These are phyloP conservation scores for Alternaria solani DNA, from an alignment of 2,329 filamentous ascomycete species.

Conservation along the genomic window DNA sequence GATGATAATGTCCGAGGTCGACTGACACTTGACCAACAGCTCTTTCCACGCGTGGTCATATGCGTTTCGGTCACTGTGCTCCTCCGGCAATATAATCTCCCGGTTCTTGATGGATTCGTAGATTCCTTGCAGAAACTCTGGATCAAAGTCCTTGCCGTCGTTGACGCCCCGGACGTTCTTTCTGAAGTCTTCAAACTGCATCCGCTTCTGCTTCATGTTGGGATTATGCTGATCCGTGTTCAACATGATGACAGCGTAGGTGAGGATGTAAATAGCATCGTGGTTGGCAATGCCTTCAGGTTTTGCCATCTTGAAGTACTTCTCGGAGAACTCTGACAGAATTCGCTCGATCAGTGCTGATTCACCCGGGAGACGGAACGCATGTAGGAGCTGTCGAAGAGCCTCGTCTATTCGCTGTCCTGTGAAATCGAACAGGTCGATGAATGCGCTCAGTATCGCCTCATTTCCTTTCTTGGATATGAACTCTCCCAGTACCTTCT, in stretches of 20 bases:
- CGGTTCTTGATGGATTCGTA: conserved; percentile 90
- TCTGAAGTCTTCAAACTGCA: conserved; percentile 83
- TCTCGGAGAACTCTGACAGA: conserved; percentile 83
- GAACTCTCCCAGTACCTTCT: conserved; percentile 89
- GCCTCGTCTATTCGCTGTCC: conserved; percentile 91
- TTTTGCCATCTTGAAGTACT: conserved; percentile 75
- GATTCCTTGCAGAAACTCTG: conserved; percentile 83
- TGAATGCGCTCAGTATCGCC: conserved; percentile 80
- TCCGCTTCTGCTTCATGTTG: conserved; percentile 83
- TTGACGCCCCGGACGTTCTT: conserved; percentile 93
- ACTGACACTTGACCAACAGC: conserved; percentile 82
- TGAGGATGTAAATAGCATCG: conserved; percentile 88
- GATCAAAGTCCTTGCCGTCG: conserved; percentile 80
- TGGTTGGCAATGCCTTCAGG: conserved; percentile 81
- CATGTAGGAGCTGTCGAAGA: conserved; percentile 82
- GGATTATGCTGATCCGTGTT: conserved; percentile 98
- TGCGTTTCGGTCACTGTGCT: conserved; percentile 95
- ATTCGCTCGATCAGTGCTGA: conserved; percentile 93
- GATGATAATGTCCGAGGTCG: conserved; percentile 74
- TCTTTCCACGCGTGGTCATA: conserved; percentile 99
- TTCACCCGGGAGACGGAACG: conserved; percentile 93
- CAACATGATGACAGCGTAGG: conserved; percentile 96
- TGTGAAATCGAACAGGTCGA: conserved; percentile 86
- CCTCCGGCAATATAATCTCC: conserved; percentile 95
- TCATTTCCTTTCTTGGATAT: conserved; percentile 92